phyloP scores from a whole-genome alignment of 2,329 filamentous ascomycete genomes.

The Monosporascus sp. region DNA sequence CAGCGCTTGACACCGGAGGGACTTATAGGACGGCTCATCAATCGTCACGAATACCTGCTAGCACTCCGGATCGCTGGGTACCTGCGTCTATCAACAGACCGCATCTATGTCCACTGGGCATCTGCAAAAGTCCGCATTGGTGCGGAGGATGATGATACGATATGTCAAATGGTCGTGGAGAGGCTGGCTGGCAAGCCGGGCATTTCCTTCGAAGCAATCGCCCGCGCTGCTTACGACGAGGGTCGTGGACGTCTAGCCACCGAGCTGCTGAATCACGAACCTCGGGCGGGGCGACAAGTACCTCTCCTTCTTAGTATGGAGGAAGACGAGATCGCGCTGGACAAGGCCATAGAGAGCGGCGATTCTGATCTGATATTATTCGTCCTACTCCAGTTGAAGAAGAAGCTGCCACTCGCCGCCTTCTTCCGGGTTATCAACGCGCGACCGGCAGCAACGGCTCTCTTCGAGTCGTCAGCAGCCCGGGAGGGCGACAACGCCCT shows the following conservation, averaged over 20 bases:
- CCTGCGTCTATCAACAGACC: conserved; percentile 76
- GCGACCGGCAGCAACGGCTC: conserved; percentile 76
- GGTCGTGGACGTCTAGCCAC: conserved; percentile 85
- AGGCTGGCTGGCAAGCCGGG: conserved; percentile 82
- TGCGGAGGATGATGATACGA: conserved; percentile 78
- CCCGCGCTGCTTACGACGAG: conserved; percentile 88
- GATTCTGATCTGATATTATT: conserved; percentile 91
- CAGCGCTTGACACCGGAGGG: conserved; percentile 83
- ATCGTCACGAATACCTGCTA: conserved; percentile 84
- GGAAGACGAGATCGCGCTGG: conserved; percentile 87
- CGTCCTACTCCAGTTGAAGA: conserved; percentile 81
- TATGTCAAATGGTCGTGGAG: conserved; percentile 81
- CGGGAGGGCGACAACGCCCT: conserved; percentile 68
- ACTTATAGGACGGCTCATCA: conserved; percentile 79
- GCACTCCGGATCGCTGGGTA: conserved; percentile 86
- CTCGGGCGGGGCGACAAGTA: conserved; percentile 91
- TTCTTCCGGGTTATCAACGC: conserved; percentile 92
- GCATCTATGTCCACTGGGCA: conserved; percentile 96
- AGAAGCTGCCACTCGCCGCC: conserved; percentile 80
- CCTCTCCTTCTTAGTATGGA: conserved; percentile 91
- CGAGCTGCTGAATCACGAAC: conserved; percentile 86
- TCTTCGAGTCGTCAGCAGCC: conserved; percentile 77
- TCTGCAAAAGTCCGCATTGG: conserved; percentile 87
- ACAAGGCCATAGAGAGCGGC: conserved; percentile 93
- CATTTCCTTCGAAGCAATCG: conserved; percentile 94